Evolutionary conservation across 768 basidiomycete genomes (phyloP).

Genomic region (Rhizopogon roseolus): DNA sequence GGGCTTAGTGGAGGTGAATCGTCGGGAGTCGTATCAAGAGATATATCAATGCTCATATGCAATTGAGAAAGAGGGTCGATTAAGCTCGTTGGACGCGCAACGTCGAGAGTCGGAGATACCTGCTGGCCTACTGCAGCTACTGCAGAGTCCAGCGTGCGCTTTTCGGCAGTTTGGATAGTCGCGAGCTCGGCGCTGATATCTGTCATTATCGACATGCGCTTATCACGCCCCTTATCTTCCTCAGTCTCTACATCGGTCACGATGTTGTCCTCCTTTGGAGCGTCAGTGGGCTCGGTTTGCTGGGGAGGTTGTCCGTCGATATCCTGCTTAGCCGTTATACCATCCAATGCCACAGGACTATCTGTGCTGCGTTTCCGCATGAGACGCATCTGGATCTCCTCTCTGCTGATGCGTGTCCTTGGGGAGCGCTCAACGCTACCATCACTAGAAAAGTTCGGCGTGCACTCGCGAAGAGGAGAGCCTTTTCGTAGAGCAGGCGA

Average conservation of each 20-base stretch:
- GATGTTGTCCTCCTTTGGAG: constrained; percentile 1
- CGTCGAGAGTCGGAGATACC: neutral
- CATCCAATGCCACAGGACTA: constrained; percentile 30
- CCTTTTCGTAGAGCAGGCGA: constrained; percentile 19
- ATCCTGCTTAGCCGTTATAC: constrained; percentile 1
- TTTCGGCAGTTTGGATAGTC: constrained; percentile 44
- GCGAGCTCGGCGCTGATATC: constrained; percentile 46
- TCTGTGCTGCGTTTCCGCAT: constrained; percentile 40
- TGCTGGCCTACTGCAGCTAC: constrained; percentile 2
- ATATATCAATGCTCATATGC: constrained; percentile 10
- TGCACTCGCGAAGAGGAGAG: constrained; percentile 18
- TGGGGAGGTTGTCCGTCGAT: neutral
- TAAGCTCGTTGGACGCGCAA: neutral
- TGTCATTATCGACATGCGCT: constrained; percentile 32
- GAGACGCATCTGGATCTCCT: constrained; percentile 48
- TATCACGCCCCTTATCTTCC: constrained; percentile 21
- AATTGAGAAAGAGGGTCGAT: neutral
- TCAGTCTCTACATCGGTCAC: constrained; percentile 12
- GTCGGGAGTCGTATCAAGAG: constrained; percentile 20
- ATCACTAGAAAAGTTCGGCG: neutral
- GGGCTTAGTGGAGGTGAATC: neutral
- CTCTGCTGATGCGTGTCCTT: constrained; percentile 46
- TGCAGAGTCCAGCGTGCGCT: constrained; percentile 23
- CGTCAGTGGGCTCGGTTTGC: neutral
- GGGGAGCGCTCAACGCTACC: constrained; percentile 13